A percentile compares a stretch with the other conserved stretches of the same genome.
Conservation (phyloP, 2,329 filamentous ascomycete genomes). For the Escovopsis sp. region DNA sequence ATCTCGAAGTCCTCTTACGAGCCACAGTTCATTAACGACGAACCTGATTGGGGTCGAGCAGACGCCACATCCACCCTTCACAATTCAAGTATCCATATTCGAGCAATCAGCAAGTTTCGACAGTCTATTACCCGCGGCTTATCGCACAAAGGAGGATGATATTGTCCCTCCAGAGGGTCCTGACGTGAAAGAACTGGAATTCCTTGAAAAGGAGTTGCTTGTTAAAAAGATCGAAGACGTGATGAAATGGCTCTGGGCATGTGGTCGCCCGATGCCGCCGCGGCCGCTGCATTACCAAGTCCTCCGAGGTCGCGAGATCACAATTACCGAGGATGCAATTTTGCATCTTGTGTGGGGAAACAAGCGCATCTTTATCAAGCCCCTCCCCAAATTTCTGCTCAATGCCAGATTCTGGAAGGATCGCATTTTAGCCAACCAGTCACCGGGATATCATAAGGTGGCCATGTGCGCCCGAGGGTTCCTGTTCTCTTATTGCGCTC, state of each 20-base stretch:
- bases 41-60: no score
- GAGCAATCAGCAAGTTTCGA: neutral
- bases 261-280: constrained; percentile 22
- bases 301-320: constrained; percentile 18
- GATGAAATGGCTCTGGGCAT: constrained; percentile 17
- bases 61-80: no score
- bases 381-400: constrained; percentile 25
- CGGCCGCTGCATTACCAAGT: constrained; percentile 23
- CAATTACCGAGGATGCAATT: constrained; percentile 22
- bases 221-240: constrained; percentile 16
- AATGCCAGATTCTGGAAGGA: constrained; percentile 21
- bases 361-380: constrained; percentile 24
- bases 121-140: constrained; percentile 10
- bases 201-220: constrained; percentile 12
- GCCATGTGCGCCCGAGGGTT: constrained; percentile 18
- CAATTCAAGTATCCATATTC: no score
- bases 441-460: constrained; percentile 1
- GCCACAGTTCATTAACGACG: no score
- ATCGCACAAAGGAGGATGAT: constrained; percentile 16
- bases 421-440: constrained; percentile 10
- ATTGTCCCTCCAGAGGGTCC: constrained; percentile 7
- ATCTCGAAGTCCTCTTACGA: no score
- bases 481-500: constrained; percentile 22
- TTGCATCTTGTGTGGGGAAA: constrained; percentile 26
- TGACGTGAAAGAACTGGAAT: neutral